phyloP scores from a whole-genome alignment of 441 rosid species.

The Gossypium schwendimanii region DNA sequence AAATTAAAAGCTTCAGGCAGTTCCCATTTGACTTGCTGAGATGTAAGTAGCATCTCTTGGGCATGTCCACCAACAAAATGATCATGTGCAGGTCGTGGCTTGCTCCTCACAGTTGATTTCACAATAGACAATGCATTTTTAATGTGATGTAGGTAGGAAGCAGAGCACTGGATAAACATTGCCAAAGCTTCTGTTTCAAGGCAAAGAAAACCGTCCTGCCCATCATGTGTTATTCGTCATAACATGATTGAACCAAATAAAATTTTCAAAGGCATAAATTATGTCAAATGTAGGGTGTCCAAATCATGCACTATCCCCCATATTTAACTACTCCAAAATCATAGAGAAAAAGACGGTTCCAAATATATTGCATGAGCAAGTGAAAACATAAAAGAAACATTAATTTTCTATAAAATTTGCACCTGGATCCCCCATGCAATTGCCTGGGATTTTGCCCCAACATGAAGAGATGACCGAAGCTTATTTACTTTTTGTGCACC shows the following conservation, averaged over 20 bases:
- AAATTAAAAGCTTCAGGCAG: conserved; percentile 37
- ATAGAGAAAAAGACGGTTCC: background rate
- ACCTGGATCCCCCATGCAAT: conserved; percentile 66
- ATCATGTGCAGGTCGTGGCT: conserved; percentile 33
- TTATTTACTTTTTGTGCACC: conserved; percentile 48
- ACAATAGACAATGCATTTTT: conserved; percentile 29
- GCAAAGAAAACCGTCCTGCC: conserved; percentile 75
- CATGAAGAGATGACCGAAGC: conserved; percentile 50
- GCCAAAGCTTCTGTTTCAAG: conserved; percentile 58
- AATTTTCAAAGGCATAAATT: background rate
- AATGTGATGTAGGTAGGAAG: conserved; percentile 32
- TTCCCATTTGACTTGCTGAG: conserved; percentile 31
- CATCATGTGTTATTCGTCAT: conserved; percentile 20
- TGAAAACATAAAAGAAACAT: conserved; percentile 10
- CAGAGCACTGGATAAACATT: conserved; percentile 38
- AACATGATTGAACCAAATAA: conserved; percentile 7
- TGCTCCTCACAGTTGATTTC: conserved; percentile 26
- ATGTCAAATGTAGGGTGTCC: background rate
- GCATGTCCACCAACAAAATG: conserved; percentile 14
- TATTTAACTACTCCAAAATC: background rate
- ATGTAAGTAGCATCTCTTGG: conserved; percentile 22
- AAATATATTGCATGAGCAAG: conserved; percentile 1
- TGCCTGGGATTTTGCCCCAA: conserved; percentile 50
- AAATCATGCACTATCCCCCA: background rate
- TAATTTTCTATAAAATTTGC: conserved; percentile 20